A percentile compares a stretch with the other conserved stretches of the same genome.
Conservation (phyloP, 2,329 filamentous ascomycete genomes). For the Paecilomyces sp. region DNA sequence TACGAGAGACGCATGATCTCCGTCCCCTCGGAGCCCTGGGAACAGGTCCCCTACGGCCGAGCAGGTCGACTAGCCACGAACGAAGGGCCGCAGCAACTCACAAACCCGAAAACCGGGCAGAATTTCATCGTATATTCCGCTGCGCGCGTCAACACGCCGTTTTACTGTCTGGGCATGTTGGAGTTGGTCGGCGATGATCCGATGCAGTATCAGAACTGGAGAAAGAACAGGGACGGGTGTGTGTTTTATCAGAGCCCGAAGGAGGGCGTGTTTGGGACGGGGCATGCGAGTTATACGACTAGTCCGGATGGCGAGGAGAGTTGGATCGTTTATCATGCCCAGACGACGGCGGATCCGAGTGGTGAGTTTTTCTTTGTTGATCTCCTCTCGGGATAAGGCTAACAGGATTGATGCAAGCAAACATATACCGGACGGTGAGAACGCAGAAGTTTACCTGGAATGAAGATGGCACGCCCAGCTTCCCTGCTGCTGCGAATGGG, state of each 20-base stretch:
- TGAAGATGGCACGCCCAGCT: slow-evolving; percentile 39
- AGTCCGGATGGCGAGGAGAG: slow-evolving; percentile 41
- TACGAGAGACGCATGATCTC: slow-evolving; percentile 42
- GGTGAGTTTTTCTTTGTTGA: slow-evolving; percentile 30
- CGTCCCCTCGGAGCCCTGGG: slow-evolving; percentile 42
- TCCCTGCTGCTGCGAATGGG: slow-evolving; percentile 44
- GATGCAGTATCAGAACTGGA: slow-evolving; percentile 43
- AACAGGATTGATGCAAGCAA: neutral
- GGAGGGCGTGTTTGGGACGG: slow-evolving; percentile 41
- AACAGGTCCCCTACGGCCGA: slow-evolving; percentile 45
- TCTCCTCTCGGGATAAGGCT: neutral
- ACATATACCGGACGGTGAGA: slow-evolving; percentile 34
- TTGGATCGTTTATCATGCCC: slow-evolving; percentile 47
- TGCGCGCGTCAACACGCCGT: slow-evolving; percentile 44
- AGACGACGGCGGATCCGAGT: slow-evolving; percentile 41
- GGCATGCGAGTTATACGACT: slow-evolving; percentile 45
- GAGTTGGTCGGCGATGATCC: slow-evolving; percentile 44
- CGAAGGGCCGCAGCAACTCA: slow-evolving; percentile 45
- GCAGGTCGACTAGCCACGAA: slow-evolving; percentile 39
- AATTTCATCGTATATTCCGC: slow-evolving; percentile 45
- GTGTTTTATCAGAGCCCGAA: slow-evolving; percentile 45
- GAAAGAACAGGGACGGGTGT: slow-evolving; percentile 39
- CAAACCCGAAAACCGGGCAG: slow-evolving; percentile 40
- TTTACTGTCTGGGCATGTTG: slow-evolving; percentile 47
- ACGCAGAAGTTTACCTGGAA: slow-evolving; percentile 45